Base-by-base conservation (phyloP, 306 rosid species). In the Phaseolus lunatus region DNA sequence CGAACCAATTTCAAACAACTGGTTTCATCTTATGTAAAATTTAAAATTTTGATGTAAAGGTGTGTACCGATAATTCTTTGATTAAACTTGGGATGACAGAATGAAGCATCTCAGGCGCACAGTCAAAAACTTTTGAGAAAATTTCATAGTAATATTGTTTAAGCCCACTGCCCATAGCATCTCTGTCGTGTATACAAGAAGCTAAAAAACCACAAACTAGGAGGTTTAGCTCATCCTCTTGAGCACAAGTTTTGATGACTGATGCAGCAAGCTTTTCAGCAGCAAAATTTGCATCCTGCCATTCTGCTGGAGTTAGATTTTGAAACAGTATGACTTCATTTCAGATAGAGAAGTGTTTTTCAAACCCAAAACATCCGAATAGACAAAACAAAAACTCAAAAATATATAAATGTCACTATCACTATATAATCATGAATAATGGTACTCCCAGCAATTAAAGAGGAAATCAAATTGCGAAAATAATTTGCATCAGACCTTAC, bases 111-210 rank as follows among this genome's bases (percentile, higher is more conserved):
- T 87, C 86, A 82, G 99, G 97, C 23, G 92, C 91, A 80, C 92
- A 88, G 76, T 85, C 82, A 75, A 86, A 88, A 77, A 92, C 80
- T 86, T 86, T 81, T 57, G 85, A 87, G 59, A 92, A 87, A 41
- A 95, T 86, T 86, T 92, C 96, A 78, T 92, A 97, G 90, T 92
- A 89, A 82, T 66, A 82, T 76, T 92, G 92, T 81, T 86, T 92
- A 58, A 92, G 88, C 80, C 84, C 91, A 75, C 91, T 83, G 48
- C 72, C 79, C 67, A 81, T 86, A 50, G 90, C 82, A 44, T 92
- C 97, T 86, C 94, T 84, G 53, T 87, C 87, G 74, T 84, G 80
- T 78, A 95, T 89, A 73, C 97, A 95, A 53, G 94, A 72, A 72
- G 90, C 87, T 84, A 95, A 74, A 76, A 92, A 87, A 80, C 90